Evolutionary conservation across 1,284 basidiomycete genomes (phyloP).

Genomic region (Prillingera fragicola): DNA sequence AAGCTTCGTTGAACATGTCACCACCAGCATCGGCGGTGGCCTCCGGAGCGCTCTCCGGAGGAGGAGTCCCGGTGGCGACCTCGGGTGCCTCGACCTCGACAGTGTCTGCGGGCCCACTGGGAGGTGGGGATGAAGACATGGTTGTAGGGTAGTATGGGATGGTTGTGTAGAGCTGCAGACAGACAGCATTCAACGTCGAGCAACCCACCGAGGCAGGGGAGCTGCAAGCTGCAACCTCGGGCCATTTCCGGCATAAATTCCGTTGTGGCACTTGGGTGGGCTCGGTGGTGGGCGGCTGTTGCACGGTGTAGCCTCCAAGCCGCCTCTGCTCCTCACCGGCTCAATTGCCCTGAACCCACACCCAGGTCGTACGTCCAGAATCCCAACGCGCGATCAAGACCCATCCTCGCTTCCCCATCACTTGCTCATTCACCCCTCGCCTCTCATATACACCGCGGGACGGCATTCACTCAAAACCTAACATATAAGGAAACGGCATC

Average conservation of each 20-base stretch:
- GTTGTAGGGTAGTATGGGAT: no score
- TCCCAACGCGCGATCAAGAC: not conserved
- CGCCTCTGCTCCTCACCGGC: no score
- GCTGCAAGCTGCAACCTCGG: no score
- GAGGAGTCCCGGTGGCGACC: slow-evolving; percentile 10
- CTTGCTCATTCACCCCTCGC: no score
- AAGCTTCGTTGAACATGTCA: slow-evolving; percentile 53
- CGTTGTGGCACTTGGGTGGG: no score
- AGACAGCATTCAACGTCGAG: not conserved
- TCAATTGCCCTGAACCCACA: no score
- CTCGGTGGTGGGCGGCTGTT: no score
- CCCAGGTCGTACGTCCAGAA: not conserved
- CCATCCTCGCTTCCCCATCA: not conserved
- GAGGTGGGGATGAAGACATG: slow-evolving; percentile 11
- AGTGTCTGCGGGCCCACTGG: not conserved
- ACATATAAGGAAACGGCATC: no score
- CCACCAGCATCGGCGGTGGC: not conserved
- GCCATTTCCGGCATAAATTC: no score
- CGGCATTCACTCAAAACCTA: no score
- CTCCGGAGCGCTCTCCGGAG: slow-evolving; percentile 4
- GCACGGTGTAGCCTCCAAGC: no score
- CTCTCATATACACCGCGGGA: slow-evolving; percentile 9
- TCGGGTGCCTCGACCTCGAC: not conserved
- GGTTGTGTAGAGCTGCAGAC: not conserved
- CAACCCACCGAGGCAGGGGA: no score